A percentile compares a stretch with the other conserved stretches of the same genome.
phyloP scores from a whole-genome alignment of 2,329 filamentous ascomycete species.

The Pestalotiopsis sp. region DNA sequence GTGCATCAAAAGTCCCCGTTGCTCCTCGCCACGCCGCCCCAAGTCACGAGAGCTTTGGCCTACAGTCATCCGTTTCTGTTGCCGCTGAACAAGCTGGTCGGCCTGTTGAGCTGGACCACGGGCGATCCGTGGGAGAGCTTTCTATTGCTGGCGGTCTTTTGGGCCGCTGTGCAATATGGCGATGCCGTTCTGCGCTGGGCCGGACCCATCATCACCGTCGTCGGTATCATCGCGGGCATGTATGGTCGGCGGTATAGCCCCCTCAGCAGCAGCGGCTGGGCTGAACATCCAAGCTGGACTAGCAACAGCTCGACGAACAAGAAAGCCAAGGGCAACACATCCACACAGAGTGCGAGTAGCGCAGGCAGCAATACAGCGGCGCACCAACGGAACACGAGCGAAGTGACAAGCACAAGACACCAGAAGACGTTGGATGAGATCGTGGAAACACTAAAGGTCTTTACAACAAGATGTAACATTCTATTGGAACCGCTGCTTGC shows the following conservation, averaged over 20 bases:
- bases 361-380: constrained; percentile 21
- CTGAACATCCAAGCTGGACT: constrained; percentile 38
- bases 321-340: constrained; percentile 31
- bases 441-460: constrained; percentile 86
- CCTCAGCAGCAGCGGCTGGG: constrained; percentile 80
- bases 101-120: constrained; percentile 90
- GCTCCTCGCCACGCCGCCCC: constrained; percentile 88
- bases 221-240: constrained; percentile 85
- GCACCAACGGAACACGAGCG: constrained; percentile 52
- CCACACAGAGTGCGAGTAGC: constrained; percentile 27
- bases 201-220: constrained; percentile 80
- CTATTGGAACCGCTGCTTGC: constrained; percentile 85
- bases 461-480: constrained; percentile 90
- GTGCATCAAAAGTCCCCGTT: constrained; percentile 97
- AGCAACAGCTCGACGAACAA: constrained; percentile 25
- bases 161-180: constrained; percentile 84
- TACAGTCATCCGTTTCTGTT: constrained; percentile 95
- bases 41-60: constrained; percentile 89
- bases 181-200: constrained; percentile 79
- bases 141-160: constrained; percentile 80
- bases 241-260: constrained; percentile 89
- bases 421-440: constrained; percentile 98
- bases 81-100: constrained; percentile 82
- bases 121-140: constrained; percentile 98
- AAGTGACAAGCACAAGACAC: constrained; percentile 69